Percentiles rank a stretch among this genome's conserved stretches.
phyloP scores from a whole-genome alignment of 2,329 filamentous ascomycete genomes.

The Geoglossum cookeanum region DNA sequence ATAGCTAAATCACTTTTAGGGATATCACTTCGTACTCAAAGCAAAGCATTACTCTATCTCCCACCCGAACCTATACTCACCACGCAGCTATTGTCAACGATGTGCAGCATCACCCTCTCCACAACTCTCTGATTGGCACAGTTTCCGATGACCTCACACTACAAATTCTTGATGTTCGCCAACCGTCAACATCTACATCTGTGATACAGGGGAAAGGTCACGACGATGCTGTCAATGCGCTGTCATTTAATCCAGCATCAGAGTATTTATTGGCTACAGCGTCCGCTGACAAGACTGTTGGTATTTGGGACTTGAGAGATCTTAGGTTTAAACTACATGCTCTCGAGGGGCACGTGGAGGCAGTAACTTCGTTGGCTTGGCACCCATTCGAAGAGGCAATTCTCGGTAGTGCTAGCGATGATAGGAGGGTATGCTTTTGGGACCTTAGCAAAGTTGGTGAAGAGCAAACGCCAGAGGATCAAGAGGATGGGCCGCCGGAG shows the following conservation, averaged over 20 bases:
- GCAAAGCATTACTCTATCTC: conserved; percentile 49
- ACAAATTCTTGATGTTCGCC: conserved; percentile 76
- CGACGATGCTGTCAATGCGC: conserved; percentile 81
- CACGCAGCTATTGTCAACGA: conserved; percentile 90
- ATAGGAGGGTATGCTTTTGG: conserved; percentile 90
- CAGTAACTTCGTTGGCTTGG: conserved; percentile 85
- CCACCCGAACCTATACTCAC: conserved; percentile 61
- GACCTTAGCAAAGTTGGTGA: conserved; percentile 81
- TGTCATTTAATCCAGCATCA: conserved; percentile 84
- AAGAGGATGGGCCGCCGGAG: conserved; percentile 86
- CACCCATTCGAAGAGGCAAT: conserved; percentile 81
- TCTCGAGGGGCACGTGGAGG: conserved; percentile 71
- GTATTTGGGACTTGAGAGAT: conserved; percentile 86
- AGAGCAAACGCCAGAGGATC: conserved; percentile 87
- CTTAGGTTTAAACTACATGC: conserved; percentile 79
- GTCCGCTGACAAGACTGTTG: conserved; percentile 87
- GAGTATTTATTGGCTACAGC: conserved; percentile 83
- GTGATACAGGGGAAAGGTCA: conserved; percentile 60
- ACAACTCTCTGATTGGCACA: conserved; percentile 69
- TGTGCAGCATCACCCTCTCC: conserved; percentile 82
- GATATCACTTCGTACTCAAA: conserved; percentile 61
- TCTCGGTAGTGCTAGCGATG: conserved; percentile 79
- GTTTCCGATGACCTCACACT: conserved; percentile 91
- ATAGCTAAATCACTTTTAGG: conserved; percentile 28
- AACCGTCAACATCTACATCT: conserved; percentile 42